Evolutionary conservation across 306 rosid genomes (phyloP), one percentile per base, ranked within the genome.

Genomic region (Urtica urens): DNA sequence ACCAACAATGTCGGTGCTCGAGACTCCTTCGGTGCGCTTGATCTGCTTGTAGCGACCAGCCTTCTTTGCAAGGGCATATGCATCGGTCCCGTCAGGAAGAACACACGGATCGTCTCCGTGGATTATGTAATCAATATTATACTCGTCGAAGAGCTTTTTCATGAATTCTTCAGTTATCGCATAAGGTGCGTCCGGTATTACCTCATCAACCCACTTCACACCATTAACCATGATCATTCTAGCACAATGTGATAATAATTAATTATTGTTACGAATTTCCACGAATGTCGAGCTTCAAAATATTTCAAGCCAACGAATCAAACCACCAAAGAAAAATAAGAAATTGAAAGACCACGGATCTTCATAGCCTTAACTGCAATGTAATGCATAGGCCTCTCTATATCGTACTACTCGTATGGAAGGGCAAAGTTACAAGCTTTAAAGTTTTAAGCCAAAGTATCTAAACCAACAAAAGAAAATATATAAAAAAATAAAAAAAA

Each of bases 1-100:
- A 76, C 82, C 82, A 60, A 76, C 82, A 67, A 76, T 76, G 74
- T 76, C 82, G 17, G 82, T 76, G 62, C 82, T 76, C 13, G 82
- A 76, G 31, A 76, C 75, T 18, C 82, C 82, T 68, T 76, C 82
- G 2, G 82, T 76, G 30, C 82, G 78, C 65, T 76, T 76, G 63
- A 76, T 76, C 66, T 76, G 82, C 69, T 76, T 76, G 51, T 71
- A 76, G 46, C 82, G 78, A 47, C 82, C 82, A 16, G 75, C 82
- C 72, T 76, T 76, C 78, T 76, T 76, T 8, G 82, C 78, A 23
- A 76, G 82, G 38, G 82, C 82, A 67, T 76, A 76, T 2, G 82
- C 82, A 55, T 76, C 82, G 12, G 75, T 63, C 17, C 82, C 82
- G 48, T 76, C 82, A 22, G 82, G 82, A 22, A 76, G 82, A 61